phyloP scores from a whole-genome alignment of 1,284 basidiomycete species.

The Cryptococcus sp. region DNA sequence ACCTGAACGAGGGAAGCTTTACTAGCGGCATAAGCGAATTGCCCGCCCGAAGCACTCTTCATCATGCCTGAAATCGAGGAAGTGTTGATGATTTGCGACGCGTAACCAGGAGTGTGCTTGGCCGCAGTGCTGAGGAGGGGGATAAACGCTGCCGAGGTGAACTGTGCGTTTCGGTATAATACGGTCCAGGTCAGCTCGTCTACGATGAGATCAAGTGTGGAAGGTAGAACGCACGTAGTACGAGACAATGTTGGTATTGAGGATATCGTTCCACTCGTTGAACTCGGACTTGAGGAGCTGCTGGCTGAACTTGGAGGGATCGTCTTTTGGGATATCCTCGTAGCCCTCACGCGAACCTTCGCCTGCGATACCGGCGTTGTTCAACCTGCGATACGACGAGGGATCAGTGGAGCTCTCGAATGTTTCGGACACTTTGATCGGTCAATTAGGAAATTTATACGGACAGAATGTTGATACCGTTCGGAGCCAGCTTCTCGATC shows the following conservation, averaged over 20 bases:
- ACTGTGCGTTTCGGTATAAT: conserved; percentile 13
- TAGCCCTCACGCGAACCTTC: conserved; percentile 35
- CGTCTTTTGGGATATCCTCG: conserved; percentile 22
- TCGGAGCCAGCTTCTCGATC: conserved; percentile 32
- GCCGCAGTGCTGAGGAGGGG: conserved; percentile 41
- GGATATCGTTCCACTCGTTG: conserved; percentile 29
- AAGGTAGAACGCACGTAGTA: conserved; percentile 29
- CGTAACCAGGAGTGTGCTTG: conserved; percentile 33
- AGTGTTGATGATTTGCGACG: conserved; percentile 42
- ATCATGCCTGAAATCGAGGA: conserved; percentile 43
- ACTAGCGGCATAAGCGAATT: conserved; percentile 39
- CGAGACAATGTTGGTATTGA: conserved; percentile 37
- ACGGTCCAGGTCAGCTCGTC: background rate
- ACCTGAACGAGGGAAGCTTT: conserved; percentile 44
- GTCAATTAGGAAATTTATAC: conserved; percentile 10
- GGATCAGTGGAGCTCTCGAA: background rate
- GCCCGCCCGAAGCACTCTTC: conserved; percentile 40
- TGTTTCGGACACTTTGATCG: background rate
- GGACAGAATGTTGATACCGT: conserved; percentile 43
- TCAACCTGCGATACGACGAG: conserved; percentile 23
- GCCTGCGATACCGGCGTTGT: conserved; percentile 47
- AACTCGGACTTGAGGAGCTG: conserved; percentile 37
- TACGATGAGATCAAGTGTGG: background rate
- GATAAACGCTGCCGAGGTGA: conserved; percentile 42
- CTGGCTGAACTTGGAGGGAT: conserved; percentile 29